Percentiles rank a stretch among this genome's conserved stretches.
phyloP scores from a whole-genome alignment of 2,329 filamentous ascomycete species.

The Escovopsis sp. region DNA sequence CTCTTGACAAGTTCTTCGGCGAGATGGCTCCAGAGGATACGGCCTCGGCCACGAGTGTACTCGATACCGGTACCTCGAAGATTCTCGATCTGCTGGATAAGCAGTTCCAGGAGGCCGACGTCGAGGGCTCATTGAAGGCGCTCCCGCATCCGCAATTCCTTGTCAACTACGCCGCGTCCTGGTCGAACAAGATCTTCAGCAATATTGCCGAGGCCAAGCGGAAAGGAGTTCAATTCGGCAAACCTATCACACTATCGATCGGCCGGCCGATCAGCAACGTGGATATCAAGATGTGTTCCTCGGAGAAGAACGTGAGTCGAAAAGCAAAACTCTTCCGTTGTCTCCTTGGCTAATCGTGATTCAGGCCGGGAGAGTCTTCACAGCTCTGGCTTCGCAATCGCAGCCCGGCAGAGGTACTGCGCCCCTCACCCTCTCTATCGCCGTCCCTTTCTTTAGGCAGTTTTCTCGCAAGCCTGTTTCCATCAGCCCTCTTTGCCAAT shows the following conservation, averaged over 20 bases:
- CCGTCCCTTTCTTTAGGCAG: too few relatives aligned
- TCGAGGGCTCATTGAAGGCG: constrained; percentile 29
- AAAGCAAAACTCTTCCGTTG: not conserved
- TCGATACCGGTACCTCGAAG: constrained; percentile 25
- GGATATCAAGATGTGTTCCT: constrained; percentile 41
- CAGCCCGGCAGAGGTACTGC: constrained; percentile 20
- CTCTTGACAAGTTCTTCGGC: constrained; percentile 41
- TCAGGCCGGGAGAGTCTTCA: constrained; percentile 23
- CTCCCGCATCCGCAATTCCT: constrained; percentile 50
- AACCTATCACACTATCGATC: constrained; percentile 30
- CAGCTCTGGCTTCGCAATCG: constrained; percentile 25
- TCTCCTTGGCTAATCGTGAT: too few relatives aligned
- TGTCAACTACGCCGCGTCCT: constrained; percentile 38
- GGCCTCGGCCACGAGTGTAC: constrained; percentile 27
- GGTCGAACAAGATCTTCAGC: constrained; percentile 46
- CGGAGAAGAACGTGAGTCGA: constrained; percentile 17
- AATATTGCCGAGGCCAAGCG: constrained; percentile 55
- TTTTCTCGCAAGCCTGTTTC: too few relatives aligned
- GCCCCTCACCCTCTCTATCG: not conserved
- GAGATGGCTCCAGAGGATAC: constrained; percentile 35
- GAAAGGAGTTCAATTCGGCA: constrained; percentile 52
- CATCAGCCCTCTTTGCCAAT: not conserved
- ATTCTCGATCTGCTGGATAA: constrained; percentile 34
- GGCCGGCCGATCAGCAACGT: constrained; percentile 30
- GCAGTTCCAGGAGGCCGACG: constrained; percentile 31